Evolutionary conservation across 345 rosid species (phyloP), one percentile per base, ranked within the genome.

Genomic region (Hibiscus syriacus): DNA sequence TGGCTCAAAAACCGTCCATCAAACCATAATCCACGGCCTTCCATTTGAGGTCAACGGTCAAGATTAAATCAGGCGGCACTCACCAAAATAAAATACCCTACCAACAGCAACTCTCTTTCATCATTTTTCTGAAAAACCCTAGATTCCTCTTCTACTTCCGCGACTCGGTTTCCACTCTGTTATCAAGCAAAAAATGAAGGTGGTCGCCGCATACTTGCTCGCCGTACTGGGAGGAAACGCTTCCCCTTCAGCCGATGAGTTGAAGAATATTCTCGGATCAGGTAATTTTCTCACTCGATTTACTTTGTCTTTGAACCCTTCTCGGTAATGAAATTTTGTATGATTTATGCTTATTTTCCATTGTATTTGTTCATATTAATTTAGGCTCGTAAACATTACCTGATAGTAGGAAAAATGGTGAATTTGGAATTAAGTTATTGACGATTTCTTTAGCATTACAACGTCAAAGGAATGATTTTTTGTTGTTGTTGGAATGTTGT

Each of bases 161-260:
- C 50, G 23, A n/a, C 16, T 30, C 32, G 4, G 10, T 16, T 2
- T 14, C 32, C 5, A 48, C 5, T 32, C 10, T 12, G 3, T 43
- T 17, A 20, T 59, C 29, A 27, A 27, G 66, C 36, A n/a, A 30
- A 36, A 74, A 69, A 90, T 90, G 94, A 90, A 90, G 90, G 79
- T 90, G 50, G 73, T 88, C 34, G 97, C 92, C 6, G 90, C 92
- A 3, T 90, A 78, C 27, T 80, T 88, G 76, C 91, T 90, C 52
- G 92, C 92, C 43, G 84, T 77, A 1, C 68, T 88, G 77, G 84
- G 97, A 30, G 94, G 97, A 11, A 90, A 90, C 77, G 14, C 81
- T 64, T 5, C 6, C 56, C 97, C 97, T 7, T 56, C 89, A 0
- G 80, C 82, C 41, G 67, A 16, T 16, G 87, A 90, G 41, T 70